phyloP scores from a whole-genome alignment of 2,329 filamentous ascomycete species.

The Aspergillus phoenicis region DNA sequence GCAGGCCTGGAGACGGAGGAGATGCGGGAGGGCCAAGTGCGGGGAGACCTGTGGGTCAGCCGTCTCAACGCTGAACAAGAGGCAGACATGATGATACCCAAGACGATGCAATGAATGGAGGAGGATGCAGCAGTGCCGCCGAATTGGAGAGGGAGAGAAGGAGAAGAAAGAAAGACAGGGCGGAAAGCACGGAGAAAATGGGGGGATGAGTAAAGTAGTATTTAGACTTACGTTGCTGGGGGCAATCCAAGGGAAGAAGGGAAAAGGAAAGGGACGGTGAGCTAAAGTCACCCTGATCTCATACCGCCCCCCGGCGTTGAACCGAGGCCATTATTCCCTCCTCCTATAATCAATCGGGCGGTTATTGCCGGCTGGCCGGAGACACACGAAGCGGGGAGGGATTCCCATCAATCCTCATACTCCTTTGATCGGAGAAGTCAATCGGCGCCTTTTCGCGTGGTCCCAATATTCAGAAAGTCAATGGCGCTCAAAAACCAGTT shows the following conservation, averaged over 20 bases:
- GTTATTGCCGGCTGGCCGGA: conserved; percentile 8
- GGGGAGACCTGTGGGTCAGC: conserved; percentile 44
- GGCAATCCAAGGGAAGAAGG: background rate
- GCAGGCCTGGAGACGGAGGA: conserved; percentile 43
- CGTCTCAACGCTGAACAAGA: conserved; percentile 45
- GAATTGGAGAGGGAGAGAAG: conserved; percentile 17
- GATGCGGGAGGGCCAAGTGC: conserved; percentile 51
- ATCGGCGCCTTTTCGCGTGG: background rate
- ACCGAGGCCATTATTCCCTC: conserved; percentile 15
- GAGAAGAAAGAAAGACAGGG: conserved; percentile 1
- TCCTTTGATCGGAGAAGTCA: background rate
- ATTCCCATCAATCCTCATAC: background rate
- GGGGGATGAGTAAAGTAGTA: background rate
- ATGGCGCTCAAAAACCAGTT: background rate
- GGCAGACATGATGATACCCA: conserved; percentile 41
- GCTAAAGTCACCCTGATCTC: background rate
- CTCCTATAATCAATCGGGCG: background rate
- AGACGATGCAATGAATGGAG: conserved; percentile 17
- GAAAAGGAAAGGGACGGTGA: background rate
- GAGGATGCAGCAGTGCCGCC: conserved; percentile 28
- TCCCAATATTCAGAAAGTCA: conserved; percentile 6
- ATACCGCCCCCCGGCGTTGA: conserved; percentile 12
- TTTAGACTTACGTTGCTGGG: background rate
- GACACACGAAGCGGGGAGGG: background rate
- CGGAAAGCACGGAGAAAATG: background rate